Evolutionary conservation across 2,329 filamentous ascomycete genomes (phyloP).

Genomic region (Karstenula rhodostoma): DNA sequence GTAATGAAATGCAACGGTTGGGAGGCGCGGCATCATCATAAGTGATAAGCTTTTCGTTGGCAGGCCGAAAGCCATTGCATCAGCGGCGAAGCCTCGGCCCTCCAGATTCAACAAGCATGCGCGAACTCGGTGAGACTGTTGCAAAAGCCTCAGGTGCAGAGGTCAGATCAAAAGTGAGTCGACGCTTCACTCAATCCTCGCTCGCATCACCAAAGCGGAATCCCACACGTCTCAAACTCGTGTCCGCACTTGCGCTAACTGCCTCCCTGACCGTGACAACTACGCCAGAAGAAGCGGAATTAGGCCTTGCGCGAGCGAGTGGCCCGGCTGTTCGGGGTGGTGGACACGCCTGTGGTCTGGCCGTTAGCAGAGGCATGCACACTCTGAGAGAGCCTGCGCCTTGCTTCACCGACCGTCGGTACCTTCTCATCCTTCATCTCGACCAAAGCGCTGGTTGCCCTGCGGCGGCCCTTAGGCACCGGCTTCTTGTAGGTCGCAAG

Average conservation of each 20-base stretch:
- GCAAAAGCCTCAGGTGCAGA: neutral
- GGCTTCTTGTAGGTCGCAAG: conserved; percentile 93
- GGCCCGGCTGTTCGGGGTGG: conserved; percentile 64
- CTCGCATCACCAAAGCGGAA: conserved; percentile 8
- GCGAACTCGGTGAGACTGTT: neutral
- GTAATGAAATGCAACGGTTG: conserved; percentile 13
- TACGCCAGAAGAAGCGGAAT: conserved; percentile 17
- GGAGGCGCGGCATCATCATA: conserved; percentile 5
- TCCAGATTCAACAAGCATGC: no score
- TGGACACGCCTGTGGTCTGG: conserved; percentile 51
- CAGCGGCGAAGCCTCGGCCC: neutral
- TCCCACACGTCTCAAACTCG: neutral
- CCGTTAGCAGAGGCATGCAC: conserved; percentile 47
- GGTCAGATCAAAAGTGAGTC: neutral
- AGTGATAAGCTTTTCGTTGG: conserved; percentile 13
- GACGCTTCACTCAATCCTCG: conserved; percentile 1
- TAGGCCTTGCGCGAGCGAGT: conserved; percentile 77
- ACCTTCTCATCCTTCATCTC: conserved; percentile 81
- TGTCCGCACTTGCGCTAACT: neutral
- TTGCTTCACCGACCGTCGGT: conserved; percentile 61
- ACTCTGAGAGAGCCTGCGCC: conserved; percentile 59
- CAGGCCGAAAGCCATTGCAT: conserved; percentile 10
- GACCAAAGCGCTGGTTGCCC: conserved; percentile 83
- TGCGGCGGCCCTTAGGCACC: conserved; percentile 74
- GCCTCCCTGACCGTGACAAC: conserved; percentile 4